Evolutionary conservation across 2,329 filamentous ascomycete genomes (phyloP), one percentile per base, ranked within the genome.

Genomic region (Hypoxylon sp.): DNA sequence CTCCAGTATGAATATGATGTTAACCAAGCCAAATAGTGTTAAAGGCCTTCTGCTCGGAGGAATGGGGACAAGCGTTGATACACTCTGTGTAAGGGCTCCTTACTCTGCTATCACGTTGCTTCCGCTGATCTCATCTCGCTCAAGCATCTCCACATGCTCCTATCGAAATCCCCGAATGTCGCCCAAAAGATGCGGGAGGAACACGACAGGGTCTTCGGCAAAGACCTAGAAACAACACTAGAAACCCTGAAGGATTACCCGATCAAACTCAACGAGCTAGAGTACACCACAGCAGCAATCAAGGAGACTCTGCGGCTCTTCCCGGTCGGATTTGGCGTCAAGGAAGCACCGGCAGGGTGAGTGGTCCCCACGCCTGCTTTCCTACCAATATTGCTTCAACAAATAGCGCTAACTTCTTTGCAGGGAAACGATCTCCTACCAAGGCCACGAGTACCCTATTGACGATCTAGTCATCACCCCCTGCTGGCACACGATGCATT

Each of bases 221-320:
- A 58, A 0, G 64, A 72, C 5, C 34, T 81, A 6, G 71, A 78
- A 2, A 71, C 75, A 1, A 75, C 77, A 5, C 75, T 77, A 0
- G 79, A 79, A 30, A 71, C 71, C 0, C 71, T 82, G 13, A 75
- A 83, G 2, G 75, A 79, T 11, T 75, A 83, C 3, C 82, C 84
- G 0, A 75, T 80, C 30, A 78, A 82, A 4, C 77, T 89, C 53
- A 85, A 84, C 68, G 77, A 81, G 5, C 78, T 89, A 3, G 77
- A 79, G 0, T 89, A 87, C 70, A 85, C 85, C 0, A 78, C 78
- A 2, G 86, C 84, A n/a, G 81, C 87, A 4, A 81, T 87, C 62
- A 86, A 86, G 63, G 87, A 90, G 73, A 78, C 82, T 0, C 78
- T 89, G 0, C 67, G 73, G n/a, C 53, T 69, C 13, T 65, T 65